Evolutionary conservation across 2,329 filamentous ascomycete genomes (phyloP), one percentile per base, ranked within the genome.

Genomic region (Talaromyces sp.): DNA sequence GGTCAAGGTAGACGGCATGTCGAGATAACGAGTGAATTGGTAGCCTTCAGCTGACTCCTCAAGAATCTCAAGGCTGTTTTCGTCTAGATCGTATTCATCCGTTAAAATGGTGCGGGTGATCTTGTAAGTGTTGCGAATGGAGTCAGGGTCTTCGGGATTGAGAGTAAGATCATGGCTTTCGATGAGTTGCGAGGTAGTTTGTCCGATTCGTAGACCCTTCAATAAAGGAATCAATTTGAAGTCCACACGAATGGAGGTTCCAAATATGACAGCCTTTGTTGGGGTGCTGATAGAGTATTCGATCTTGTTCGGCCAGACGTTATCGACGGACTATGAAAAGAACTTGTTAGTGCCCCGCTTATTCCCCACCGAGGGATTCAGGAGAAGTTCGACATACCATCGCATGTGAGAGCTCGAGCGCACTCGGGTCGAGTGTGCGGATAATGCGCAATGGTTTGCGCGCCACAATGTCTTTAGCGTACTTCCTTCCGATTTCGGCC

Each of bases 241-340:
- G 63, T 96, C 87, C 54, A 96, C 82, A 1, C 86, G 85, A 44
- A 97, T 86, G 19, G 82, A 82, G n/a, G 90, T 95, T 45, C 94
- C 94, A 65, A 97, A 96, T 16, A 96, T 89, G 49, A 96, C 88
- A 2, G 94, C 94, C 76, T 97, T 97, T 66, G 91, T 92, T 0
- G 94, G 93, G 10, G 96, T 90, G 52, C 90, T 86, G 58, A 99
- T 91, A 27, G 91, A 93, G 76, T 99, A 99, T 70, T 96, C 90
- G 64, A 97, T 84, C 79, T 99, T 99, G 77, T 96, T 94, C 5
- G 91, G 89, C 94, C 94, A 99, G 58, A 96, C 89, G 68, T 97
- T 97, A 73, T 97, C 92, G 59, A 97, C 92, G 58, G 90, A 82
- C 78, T 83, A 52, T 19, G 49, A n/a, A 48, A 40, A 36, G 35